phyloP scores from a whole-genome alignment of 768 basidiomycete genomes.

The Lactarius indigo region DNA sequence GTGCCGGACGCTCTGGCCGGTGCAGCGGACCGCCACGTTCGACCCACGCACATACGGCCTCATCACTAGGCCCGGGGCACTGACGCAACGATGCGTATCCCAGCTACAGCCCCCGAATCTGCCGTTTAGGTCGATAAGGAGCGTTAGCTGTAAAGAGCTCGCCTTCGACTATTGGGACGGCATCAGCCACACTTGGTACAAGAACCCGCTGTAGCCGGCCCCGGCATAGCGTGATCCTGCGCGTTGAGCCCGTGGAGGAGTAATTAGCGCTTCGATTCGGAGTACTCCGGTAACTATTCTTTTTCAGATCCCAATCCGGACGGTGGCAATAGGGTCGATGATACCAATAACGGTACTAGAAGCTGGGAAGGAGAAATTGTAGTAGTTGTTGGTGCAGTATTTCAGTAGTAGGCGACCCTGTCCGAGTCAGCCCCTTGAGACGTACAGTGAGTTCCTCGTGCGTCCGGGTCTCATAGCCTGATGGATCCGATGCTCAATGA shows the following conservation, averaged over 20 bases:
- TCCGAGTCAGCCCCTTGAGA: slow-evolving; percentile 44
- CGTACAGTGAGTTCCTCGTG: slow-evolving; percentile 69
- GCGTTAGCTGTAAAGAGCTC: slow-evolving; percentile 71
- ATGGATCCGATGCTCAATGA: not conserved
- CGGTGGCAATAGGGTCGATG: not conserved
- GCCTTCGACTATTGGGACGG: slow-evolving; percentile 89
- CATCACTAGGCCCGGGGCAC: slow-evolving; percentile 89
- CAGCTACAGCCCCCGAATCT: slow-evolving; percentile 88
- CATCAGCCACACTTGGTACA: slow-evolving; percentile 66
- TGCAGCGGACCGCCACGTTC: slow-evolving; percentile 31
- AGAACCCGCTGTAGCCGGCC: slow-evolving; percentile 88
- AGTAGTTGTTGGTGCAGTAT: slow-evolving; percentile 26
- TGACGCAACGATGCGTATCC: slow-evolving; percentile 94
- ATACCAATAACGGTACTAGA: not conserved
- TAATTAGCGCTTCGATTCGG: slow-evolving; percentile 45
- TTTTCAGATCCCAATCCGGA: slow-evolving; percentile 9
- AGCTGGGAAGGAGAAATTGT: slow-evolving; percentile 6
- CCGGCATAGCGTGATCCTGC: slow-evolving; percentile 92
- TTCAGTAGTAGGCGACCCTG: slow-evolving; percentile 28
- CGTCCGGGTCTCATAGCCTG: slow-evolving; percentile 51
- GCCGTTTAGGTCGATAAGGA: slow-evolving; percentile 67
- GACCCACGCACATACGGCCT: slow-evolving; percentile 86
- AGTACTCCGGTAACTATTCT: slow-evolving; percentile 9
- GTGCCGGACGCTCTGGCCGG: not conserved
- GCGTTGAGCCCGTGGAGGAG: slow-evolving; percentile 64